Percentiles rank a stretch among this genome's conserved stretches.
Conservation (phyloP, 1,139 yeast species). For the Saccharomycopsis crataegensis region DNA sequence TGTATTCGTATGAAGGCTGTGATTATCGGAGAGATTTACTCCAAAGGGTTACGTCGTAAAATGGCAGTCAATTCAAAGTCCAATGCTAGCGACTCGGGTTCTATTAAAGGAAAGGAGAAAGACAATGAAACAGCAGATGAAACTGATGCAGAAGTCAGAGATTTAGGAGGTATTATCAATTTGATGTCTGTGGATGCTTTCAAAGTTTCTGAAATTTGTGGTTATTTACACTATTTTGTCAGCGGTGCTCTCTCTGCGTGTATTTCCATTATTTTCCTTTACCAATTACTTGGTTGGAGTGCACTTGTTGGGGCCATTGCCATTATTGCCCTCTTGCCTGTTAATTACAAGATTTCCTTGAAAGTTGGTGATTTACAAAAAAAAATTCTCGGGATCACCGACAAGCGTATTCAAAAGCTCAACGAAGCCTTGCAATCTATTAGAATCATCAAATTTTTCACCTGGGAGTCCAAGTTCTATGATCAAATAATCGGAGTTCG, state of each 20-base stretch:
- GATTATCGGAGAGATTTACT: slow-evolving; percentile 83
- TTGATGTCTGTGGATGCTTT: slow-evolving; percentile 49
- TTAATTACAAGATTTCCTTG: slow-evolving; percentile 62
- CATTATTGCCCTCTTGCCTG: slow-evolving; percentile 60
- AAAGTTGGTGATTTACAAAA: slow-evolving; percentile 63
- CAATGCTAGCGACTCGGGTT: neutral
- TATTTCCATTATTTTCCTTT: slow-evolving; percentile 60
- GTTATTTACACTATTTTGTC: slow-evolving; percentile 76
- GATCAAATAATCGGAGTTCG: slow-evolving; percentile 66
- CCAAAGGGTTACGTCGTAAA: slow-evolving; percentile 84
- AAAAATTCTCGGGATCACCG: slow-evolving; percentile 72
- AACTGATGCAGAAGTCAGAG: slow-evolving; percentile 40
- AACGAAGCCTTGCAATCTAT: slow-evolving; percentile 93
- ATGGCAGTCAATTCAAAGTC: slow-evolving; percentile 37
- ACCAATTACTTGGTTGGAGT: slow-evolving; percentile 75
- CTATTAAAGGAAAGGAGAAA: slow-evolving; percentile 26
- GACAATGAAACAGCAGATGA: slow-evolving; percentile 22
- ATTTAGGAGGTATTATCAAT: slow-evolving; percentile 81
- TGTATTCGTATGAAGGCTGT: slow-evolving; percentile 88
- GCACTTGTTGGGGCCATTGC: slow-evolving; percentile 75
- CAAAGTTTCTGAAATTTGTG: slow-evolving; percentile 61
- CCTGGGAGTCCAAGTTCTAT: slow-evolving; percentile 88
- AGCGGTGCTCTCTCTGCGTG: slow-evolving; percentile 64
- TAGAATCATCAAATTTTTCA: slow-evolving; percentile 88
- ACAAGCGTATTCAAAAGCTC: slow-evolving; percentile 82